These are phyloP conservation scores for Ogataea trehaloabstinens DNA, from an alignment of 805 yeast species.

Conservation along the genomic window DNA sequence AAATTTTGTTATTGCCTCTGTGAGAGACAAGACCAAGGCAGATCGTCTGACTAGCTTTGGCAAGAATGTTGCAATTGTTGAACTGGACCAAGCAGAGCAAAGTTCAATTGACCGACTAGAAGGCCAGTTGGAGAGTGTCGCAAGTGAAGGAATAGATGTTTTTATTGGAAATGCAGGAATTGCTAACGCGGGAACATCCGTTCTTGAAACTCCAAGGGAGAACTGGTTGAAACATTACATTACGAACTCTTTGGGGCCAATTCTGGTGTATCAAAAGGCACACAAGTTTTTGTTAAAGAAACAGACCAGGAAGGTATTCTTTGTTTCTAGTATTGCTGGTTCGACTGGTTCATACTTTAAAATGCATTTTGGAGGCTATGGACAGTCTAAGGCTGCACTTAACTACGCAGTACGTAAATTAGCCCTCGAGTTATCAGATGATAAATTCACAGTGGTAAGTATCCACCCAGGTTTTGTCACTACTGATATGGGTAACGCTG, in stretches of 20 bases:
- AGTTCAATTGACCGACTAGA: slow-evolving; percentile 19
- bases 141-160: slow-evolving; percentile 30
- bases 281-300: slow-evolving; percentile 28
- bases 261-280: slow-evolving; percentile 29
- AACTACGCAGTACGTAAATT: slow-evolving; percentile 29
- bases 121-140: slow-evolving; percentile 12
- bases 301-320: slow-evolving; percentile 27
- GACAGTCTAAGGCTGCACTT: slow-evolving; percentile 37
- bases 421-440: slow-evolving; percentile 24
- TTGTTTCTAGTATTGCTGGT: slow-evolving; percentile 30
- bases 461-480: slow-evolving; percentile 11
- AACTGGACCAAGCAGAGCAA: slow-evolving; percentile 21
- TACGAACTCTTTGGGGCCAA: slow-evolving; percentile 33
- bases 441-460: slow-evolving; percentile 13
- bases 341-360: slow-evolving; percentile 27
- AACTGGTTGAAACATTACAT: slow-evolving; percentile 1
- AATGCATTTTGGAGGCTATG: slow-evolving; percentile 25
- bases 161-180: slow-evolving; percentile 36
- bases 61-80: slow-evolving; percentile 20
- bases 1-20: slow-evolving; percentile 1
- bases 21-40: slow-evolving; percentile 10
- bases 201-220: slow-evolving; percentile 1
- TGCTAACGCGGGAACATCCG: not conserved
- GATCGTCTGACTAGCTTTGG: slow-evolving; percentile 11
- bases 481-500: slow-evolving; percentile 4